Conservation (phyloP, 2,329 filamentous ascomycete species). For the Escovopsis sp. region DNA sequence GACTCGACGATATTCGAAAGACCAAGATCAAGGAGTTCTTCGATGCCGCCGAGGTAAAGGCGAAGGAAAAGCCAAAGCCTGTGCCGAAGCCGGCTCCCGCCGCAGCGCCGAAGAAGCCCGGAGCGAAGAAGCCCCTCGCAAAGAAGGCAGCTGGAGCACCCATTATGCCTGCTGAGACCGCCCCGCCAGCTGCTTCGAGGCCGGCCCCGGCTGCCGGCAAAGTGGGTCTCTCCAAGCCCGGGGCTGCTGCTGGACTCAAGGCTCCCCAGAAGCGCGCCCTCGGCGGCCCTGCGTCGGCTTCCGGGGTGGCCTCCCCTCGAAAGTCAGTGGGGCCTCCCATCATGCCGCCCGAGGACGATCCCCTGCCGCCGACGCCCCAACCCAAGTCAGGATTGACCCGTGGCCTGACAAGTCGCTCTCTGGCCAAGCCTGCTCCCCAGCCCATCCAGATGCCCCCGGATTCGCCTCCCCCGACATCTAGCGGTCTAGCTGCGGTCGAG, state of each 20-base stretch:
- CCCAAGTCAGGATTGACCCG: constrained; percentile 54
- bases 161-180: constrained; percentile 21
- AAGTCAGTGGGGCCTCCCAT: constrained; percentile 32
- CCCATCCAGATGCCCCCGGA: constrained; percentile 34
- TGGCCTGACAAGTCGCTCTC: constrained; percentile 71
- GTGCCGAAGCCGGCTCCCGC: constrained; percentile 39
- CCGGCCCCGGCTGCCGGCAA: constrained; percentile 39
- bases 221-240: constrained; percentile 39
- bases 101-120: constrained; percentile 32
- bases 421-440: constrained; percentile 55
- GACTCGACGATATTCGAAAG: constrained; percentile 89
- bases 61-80: constrained; percentile 64
- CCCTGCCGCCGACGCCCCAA: constrained; percentile 41
- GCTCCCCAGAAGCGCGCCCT: constrained; percentile 42
- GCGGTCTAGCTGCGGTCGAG: constrained; percentile 63
- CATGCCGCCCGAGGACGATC: constrained; percentile 42
- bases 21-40: constrained; percentile 90
- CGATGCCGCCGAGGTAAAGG: constrained; percentile 41
- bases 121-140: constrained; percentile 25
- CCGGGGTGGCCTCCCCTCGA: constrained; percentile 31
- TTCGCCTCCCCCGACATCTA: constrained; percentile 40
- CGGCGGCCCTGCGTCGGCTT: constrained; percentile 19
- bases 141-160: constrained; percentile 30
- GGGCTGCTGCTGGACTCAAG: constrained; percentile 42
- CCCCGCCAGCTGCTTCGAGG: constrained; percentile 30